Base-by-base conservation (phyloP, 495 filamentous ascomycete species). In the Halenospora varia region DNA sequence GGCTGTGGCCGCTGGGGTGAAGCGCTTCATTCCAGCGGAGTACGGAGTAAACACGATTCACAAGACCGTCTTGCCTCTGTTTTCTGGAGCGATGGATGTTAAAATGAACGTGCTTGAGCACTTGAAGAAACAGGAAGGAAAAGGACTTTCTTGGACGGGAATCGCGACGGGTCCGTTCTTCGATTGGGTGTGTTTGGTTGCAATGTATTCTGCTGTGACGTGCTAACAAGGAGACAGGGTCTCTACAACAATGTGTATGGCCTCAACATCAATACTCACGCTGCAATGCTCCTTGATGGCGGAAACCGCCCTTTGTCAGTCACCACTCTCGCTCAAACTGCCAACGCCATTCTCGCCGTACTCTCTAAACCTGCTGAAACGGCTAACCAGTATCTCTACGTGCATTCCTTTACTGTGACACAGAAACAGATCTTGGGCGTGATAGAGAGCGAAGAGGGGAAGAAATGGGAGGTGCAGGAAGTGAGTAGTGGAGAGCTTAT, bases 21-120 rank as follows among this genome's bases (percentile, higher is more conserved):
- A 76, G 63, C 77, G 83, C 19, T 83, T 85, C 58, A 71, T 89
- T 25, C 86, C 85, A 0, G 80, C 77, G 18, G 83, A 87, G 56
- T 89, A 80, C 55, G 86, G 86, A n/a, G 47, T 2, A 13, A 66
- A 83, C 51, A 70, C 68, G 47, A 22, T 47, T 40, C 65, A 79
- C 47, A 66, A 73, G 10, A 57, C 61, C 6, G 18, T 59, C 1
- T 46, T 62, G 8, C 61, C 79, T 0, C 70, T 73, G 6, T 57
- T 80, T 29, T 4, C 49, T 9, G 78, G 74, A 59, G 13, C 4
- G 13, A 17, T 46, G 42, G 62, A 54, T 2, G 56, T 56, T 25
- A 84, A 84, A 62, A 49, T 76, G 29, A 62, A 63, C 0, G 50
- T 74, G 1, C 51, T 72, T 45, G 62, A 80, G 2, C 65, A 73